These are phyloP conservation scores for Suhomyces bokatorum DNA, from an alignment of 1,139 yeast species.

Conservation along the genomic window DNA sequence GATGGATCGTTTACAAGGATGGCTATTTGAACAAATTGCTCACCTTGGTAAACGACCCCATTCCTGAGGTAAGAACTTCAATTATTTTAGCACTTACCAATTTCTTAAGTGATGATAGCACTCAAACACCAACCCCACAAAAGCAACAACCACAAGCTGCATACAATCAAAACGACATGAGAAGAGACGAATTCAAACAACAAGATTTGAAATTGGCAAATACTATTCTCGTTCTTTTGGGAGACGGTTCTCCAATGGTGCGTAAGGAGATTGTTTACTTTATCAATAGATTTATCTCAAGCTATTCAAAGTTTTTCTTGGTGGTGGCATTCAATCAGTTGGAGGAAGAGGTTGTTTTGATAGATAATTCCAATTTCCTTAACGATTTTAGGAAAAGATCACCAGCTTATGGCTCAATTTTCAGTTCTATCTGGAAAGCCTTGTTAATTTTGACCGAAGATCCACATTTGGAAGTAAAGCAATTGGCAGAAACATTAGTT, in stretches of 20 bases:
- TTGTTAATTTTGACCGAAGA: constrained; percentile 80
- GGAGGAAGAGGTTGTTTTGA: constrained; percentile 73
- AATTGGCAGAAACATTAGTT: constrained; percentile 70
- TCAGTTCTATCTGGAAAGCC: constrained; percentile 85
- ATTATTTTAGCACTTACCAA: constrained; percentile 72
- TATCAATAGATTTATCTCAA: constrained; percentile 69
- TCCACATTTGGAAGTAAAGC: constrained; percentile 81
- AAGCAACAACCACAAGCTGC: constrained; percentile 36
- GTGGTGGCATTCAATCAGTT: constrained; percentile 87
- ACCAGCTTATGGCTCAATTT: constrained; percentile 85
- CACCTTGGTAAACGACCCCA: constrained; percentile 73
- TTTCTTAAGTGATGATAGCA: constrained; percentile 52
- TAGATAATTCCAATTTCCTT: constrained; percentile 59
- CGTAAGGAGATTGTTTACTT: constrained; percentile 82
- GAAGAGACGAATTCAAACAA: constrained; percentile 50
- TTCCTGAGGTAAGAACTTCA: constrained; percentile 93
- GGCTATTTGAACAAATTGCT: constrained; percentile 60
- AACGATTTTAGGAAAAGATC: constrained; percentile 61
- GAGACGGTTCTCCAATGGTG: constrained; percentile 89
- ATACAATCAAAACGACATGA: constrained; percentile 19
- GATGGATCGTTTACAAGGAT: constrained; percentile 68
- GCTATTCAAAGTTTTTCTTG: constrained; percentile 71
- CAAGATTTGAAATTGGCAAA: constrained; percentile 56
- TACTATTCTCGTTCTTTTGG: constrained; percentile 50
- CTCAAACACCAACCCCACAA: constrained; percentile 18